Conservation (phyloP, 2,329 filamentous ascomycete genomes). For the Pseudogymnoascus sp. region DNA sequence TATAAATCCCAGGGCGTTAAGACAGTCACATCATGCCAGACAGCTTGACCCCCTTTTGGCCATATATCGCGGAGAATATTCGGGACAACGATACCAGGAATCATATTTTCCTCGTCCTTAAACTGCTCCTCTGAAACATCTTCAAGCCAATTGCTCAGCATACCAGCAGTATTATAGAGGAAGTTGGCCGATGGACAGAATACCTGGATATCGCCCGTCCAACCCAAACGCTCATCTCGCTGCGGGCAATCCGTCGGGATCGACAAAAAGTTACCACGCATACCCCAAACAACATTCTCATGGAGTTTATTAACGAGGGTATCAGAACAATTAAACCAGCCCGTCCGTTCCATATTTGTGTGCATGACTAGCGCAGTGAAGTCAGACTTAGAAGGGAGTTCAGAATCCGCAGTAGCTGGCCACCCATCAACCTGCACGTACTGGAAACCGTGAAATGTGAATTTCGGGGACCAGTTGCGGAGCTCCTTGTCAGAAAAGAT, state of each 20-base stretch:
- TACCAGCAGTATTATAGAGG: conserved; percentile 33
- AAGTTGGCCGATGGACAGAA: conserved; percentile 38
- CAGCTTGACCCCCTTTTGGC: conserved; percentile 19
- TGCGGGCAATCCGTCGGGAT: conserved; percentile 42
- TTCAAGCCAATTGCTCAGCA: conserved; percentile 33
- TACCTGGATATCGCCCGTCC: conserved; percentile 40
- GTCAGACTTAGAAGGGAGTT: not conserved
- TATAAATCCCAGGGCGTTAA: conserved; percentile 36
- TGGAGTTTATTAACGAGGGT: conserved; percentile 34
- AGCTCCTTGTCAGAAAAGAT: conserved; percentile 28
- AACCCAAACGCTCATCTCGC: conserved; percentile 40
- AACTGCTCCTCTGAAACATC: conserved; percentile 23
- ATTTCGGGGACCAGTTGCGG: conserved; percentile 30
- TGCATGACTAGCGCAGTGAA: not conserved
- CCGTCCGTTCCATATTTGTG: conserved; percentile 20
- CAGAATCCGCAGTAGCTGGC: conserved; percentile 13
- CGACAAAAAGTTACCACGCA: conserved; percentile 39
- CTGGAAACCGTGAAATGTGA: conserved; percentile 37
- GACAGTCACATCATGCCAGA: conserved; percentile 38
- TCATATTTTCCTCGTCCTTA: not conserved
- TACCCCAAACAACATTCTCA: conserved; percentile 38
- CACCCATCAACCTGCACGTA: conserved; percentile 35
- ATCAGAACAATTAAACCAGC: conserved; percentile 35
- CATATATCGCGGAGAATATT: conserved; percentile 15
- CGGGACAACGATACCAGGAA: conserved; percentile 17